A percentile compares a stretch with the other conserved stretches of the same genome.
Evolutionary conservation across 2,329 filamentous ascomycete genomes (phyloP).

Genomic region (Paecilomyces variotii): DNA sequence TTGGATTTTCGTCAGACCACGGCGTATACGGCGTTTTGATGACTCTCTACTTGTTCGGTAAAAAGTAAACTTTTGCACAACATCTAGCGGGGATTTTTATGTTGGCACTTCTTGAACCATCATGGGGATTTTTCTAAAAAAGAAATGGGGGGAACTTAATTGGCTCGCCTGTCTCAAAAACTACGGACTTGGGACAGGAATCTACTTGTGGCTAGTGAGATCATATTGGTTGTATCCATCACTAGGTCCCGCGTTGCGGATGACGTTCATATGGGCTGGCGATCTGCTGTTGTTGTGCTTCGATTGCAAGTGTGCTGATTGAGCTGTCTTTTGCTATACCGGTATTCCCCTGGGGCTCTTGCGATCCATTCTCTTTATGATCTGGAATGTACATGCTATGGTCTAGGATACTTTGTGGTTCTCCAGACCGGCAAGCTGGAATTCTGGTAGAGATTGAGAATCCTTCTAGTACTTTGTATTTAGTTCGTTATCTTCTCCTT

Average conservation of each 20-base stretch:
- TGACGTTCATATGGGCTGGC: constrained; percentile 2
- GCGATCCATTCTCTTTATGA: background rate
- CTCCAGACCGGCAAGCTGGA: background rate
- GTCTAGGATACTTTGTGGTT: background rate
- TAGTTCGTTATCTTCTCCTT: background rate
- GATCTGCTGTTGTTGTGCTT: constrained; percentile 1
- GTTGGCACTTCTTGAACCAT: constrained; percentile 5
- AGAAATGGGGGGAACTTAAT: background rate
- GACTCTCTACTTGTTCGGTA: background rate
- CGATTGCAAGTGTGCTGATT: background rate
- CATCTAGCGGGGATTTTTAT: constrained; percentile 5
- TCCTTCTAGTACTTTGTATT: background rate
- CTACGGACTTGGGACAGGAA: background rate
- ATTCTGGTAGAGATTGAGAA: background rate
- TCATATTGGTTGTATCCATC: constrained; percentile 1
- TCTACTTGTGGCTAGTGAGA: constrained; percentile 1
- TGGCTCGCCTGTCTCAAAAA: background rate
- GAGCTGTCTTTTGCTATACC: background rate
- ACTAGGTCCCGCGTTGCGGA: background rate
- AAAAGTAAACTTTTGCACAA: background rate
- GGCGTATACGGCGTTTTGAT: background rate
- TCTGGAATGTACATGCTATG: background rate
- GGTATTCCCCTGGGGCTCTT: background rate
- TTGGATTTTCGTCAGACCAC: background rate
- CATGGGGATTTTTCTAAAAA: background rate